Evolutionary conservation across 768 basidiomycete species (phyloP), one percentile per base, ranked within the genome.

Genomic region (Auriscalpium orientale): DNA sequence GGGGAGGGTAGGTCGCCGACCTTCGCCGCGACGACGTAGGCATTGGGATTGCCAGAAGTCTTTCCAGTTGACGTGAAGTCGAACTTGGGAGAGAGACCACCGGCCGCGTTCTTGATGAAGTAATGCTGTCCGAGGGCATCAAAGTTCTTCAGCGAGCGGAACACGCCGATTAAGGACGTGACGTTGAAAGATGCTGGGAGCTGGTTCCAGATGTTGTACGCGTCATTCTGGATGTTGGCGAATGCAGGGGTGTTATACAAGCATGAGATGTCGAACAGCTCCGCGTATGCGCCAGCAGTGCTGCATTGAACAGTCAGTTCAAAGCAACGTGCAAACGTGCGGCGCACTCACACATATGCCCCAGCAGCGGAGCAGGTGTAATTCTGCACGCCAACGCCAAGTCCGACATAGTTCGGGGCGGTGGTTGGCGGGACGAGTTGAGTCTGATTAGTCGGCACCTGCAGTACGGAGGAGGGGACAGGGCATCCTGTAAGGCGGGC

Each of bases 201-300:
- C 0, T 12, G 1, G 3, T 28, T 33, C 61, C 61, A 62, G 21
- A 34, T 10, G 3, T 13, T 12, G 38, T 21, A 53, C 20, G 35
- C 45, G 18, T 34, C 36, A 11, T 15, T 0, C 45, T 56, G 54
- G 33, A 62, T 53, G 7, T 9, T 43, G n/a, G 11, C 20, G 21
- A 57, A 62, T 4, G 47, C 20, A 4, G 28, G 28, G 4, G 28
- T 28, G 28, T 28, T 28, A 28, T 28, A 28, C 7, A 60, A 44
- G 22, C 51, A 47, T 16, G 59, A 50, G 4, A 60, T 53, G 47
- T 60, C 59, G 49, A 48, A 55, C 36, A 62, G 3, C n/a, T 51
- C 28, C 2, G 58, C 61, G 16, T 54, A 18, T 4, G 61, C 61
- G 37, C 61, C 61, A n/a, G 33, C 15, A 36, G 35, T 50, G 8